Percentiles rank a stretch among this genome's conserved stretches.
Conservation (phyloP, 2,329 filamentous ascomycete species). For the Colletotrichum lupini region DNA sequence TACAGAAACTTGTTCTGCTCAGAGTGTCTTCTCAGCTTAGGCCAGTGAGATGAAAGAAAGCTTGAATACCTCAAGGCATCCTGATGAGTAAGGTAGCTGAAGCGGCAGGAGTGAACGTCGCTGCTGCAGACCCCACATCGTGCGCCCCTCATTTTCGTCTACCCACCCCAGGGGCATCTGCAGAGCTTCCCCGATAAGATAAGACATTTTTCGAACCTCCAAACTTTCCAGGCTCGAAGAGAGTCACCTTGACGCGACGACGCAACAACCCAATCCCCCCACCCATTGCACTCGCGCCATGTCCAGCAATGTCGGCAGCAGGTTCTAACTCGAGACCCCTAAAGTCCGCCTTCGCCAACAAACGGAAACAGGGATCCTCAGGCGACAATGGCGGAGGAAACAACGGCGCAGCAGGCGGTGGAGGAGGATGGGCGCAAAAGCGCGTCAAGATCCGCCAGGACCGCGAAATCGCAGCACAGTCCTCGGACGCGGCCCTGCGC, state of each 20-base stretch:
- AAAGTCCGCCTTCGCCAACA: slow-evolving; percentile 36
- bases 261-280: background rate
- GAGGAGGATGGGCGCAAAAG: slow-evolving; percentile 47
- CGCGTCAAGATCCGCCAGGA: slow-evolving; percentile 59
- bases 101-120: background rate
- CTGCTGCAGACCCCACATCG: background rate
- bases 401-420: slow-evolving; percentile 26
- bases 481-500: slow-evolving; percentile 61
- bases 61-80: too few species aligned
- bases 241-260: slow-evolving; percentile 21
- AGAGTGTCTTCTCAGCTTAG: too few species aligned
- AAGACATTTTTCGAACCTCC: slow-evolving; percentile 22
- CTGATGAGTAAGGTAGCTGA: background rate
- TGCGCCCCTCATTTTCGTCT: slow-evolving; percentile 1
- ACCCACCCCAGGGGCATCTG: background rate
- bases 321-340: slow-evolving; percentile 12
- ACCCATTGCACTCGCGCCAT: slow-evolving; percentile 16
- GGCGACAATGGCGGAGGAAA: slow-evolving; percentile 29
- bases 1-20: too few species aligned
- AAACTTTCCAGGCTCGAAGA: slow-evolving; percentile 1
- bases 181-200: slow-evolving; percentile 26
- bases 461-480: slow-evolving; percentile 62
- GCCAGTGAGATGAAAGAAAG: too few species aligned
- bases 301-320: slow-evolving; percentile 33
- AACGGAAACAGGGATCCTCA: slow-evolving; percentile 42